These are phyloP conservation scores for Lophiostoma macrostomum DNA, from an alignment of 495 filamentous ascomycete genomes.

Conservation along the genomic window DNA sequence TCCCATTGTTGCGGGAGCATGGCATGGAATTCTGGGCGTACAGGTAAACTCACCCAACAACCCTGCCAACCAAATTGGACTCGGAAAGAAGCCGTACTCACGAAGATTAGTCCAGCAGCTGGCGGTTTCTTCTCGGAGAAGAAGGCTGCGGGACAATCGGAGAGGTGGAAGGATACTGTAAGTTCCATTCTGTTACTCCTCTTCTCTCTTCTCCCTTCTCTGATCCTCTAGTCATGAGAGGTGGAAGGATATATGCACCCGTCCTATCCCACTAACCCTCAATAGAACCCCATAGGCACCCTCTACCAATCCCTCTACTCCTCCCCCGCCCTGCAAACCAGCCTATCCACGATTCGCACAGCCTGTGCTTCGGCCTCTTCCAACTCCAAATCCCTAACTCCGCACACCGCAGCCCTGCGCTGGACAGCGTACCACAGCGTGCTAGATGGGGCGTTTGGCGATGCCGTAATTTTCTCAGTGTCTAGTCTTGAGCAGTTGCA, in stretches of 20 bases:
- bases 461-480: neutral
- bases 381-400: too few species aligned
- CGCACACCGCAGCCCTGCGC: constrained; percentile 43
- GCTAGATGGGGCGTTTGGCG: constrained; percentile 32
- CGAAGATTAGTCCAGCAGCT: neutral
- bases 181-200: too few species aligned
- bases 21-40: too few species aligned
- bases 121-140: neutral
- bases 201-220: too few species aligned
- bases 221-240: too few species aligned
- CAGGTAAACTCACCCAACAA: too few species aligned
- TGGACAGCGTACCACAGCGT: constrained; percentile 44
- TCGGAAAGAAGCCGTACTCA: too few species aligned
- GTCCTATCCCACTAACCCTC: neutral
- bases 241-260: neutral
- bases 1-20: too few species aligned
- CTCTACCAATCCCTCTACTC: neutral
- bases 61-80: too few species aligned
- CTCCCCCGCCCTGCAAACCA: neutral
- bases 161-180: neutral
- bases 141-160: neutral
- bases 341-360: neutral
- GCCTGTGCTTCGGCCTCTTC: too few species aligned
- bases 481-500: neutral
- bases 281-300: neutral